phyloP scores from a whole-genome alignment of 805 yeast genomes.

The Dipodascopsis uninucleata region DNA sequence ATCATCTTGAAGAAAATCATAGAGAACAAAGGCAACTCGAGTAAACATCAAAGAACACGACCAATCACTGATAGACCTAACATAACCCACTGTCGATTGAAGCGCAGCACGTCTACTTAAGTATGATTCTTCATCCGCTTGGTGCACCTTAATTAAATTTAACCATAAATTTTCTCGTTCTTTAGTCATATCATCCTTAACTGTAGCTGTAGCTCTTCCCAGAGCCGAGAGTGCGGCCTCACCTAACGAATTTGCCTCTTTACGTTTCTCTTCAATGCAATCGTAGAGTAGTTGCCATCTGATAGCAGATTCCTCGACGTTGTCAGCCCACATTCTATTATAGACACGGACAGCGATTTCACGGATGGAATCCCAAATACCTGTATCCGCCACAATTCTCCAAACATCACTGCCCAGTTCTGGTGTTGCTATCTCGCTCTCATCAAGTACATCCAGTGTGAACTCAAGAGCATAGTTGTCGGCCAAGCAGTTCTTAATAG shows the following conservation, averaged over 20 bases:
- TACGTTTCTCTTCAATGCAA: slow-evolving; percentile 35
- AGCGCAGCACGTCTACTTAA: too few relatives aligned
- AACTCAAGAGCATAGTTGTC: too few relatives aligned
- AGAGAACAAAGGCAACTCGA: slow-evolving; percentile 29
- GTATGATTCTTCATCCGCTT: slow-evolving; percentile 47
- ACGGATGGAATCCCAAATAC: too few relatives aligned
- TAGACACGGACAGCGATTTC: not conserved
- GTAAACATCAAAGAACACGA: slow-evolving; percentile 2
- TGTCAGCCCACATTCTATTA: not conserved
- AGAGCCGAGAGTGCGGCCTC: slow-evolving; percentile 50
- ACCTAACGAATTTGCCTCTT: slow-evolving; percentile 44
- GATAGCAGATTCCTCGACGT: too few relatives aligned
- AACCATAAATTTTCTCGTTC: slow-evolving; percentile 36
- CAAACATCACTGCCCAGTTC: too few relatives aligned
- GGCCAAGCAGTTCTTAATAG: too few relatives aligned
- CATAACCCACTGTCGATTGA: too few relatives aligned
- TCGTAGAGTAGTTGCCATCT: slow-evolving; percentile 36
- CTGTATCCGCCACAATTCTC: too few relatives aligned
- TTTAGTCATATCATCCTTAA: slow-evolving; percentile 21
- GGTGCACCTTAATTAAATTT: slow-evolving; percentile 31
- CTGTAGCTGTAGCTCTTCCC: slow-evolving; percentile 43
- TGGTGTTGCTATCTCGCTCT: too few relatives aligned
- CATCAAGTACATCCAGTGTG: too few relatives aligned
- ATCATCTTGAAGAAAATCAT: slow-evolving; percentile 55
- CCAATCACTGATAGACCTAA: too few relatives aligned